These are phyloP conservation scores for Thielaviopsis cerberus DNA, from an alignment of 2,329 filamentous ascomycete species.

Conservation along the genomic window DNA sequence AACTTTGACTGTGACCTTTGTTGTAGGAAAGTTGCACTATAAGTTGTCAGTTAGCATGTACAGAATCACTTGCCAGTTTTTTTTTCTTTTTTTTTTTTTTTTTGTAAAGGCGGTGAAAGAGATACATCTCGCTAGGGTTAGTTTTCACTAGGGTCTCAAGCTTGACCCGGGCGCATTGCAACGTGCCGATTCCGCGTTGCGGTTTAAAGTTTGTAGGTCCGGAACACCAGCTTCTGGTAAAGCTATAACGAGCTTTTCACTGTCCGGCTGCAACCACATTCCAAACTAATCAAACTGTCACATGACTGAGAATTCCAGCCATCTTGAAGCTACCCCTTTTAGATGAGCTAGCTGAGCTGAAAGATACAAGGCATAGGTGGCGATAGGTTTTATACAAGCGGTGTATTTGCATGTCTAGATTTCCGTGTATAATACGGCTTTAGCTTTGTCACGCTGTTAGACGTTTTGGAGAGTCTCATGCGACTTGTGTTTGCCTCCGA, in stretches of 20 bases:
- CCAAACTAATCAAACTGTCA: not conserved
- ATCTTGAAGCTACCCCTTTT: not conserved
- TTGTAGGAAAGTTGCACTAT: too few relatives aligned
- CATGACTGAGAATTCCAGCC: not conserved
- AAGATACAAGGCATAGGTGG: not conserved
- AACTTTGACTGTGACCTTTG: too few relatives aligned
- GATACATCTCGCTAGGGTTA: not conserved
- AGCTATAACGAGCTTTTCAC: not conserved
- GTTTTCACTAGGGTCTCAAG: not conserved
- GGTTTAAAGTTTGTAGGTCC: not conserved
- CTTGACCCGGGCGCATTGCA: not conserved
- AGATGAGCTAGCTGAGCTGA: not conserved
- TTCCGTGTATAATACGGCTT: not conserved
- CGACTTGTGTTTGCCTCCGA: not conserved
- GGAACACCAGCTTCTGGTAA: not conserved
- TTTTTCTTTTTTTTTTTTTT: too few relatives aligned
- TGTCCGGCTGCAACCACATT: too few relatives aligned
- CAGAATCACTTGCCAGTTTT: too few relatives aligned
- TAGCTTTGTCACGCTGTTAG: not conserved
- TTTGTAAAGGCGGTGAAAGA: not conserved
- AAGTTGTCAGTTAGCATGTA: too few relatives aligned
- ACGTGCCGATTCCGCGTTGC: not conserved
- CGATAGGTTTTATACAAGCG: not conserved
- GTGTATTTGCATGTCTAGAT: not conserved
- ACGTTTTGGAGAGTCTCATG: not conserved